These are phyloP conservation scores for Calycina marina DNA, from an alignment of 2,329 filamentous ascomycete genomes.

Conservation along the genomic window DNA sequence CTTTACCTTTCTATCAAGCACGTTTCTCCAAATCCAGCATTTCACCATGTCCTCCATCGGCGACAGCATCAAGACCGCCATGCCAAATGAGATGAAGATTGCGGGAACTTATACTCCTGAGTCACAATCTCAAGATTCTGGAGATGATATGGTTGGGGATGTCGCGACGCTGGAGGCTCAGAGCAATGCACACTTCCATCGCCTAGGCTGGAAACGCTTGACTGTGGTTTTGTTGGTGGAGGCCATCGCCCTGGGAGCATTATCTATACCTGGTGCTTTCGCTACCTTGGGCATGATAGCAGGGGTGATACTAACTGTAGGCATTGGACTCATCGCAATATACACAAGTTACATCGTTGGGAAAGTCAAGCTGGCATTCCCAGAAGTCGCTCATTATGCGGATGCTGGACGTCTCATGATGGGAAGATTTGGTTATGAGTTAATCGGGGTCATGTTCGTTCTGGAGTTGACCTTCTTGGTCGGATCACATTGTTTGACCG, in stretches of 20 bases:
- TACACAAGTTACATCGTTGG: conserved; percentile 33
- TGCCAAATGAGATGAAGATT: no score
- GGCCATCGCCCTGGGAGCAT: conserved; percentile 7
- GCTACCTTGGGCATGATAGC: conserved; percentile 5
- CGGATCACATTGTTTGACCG: conserved; percentile 45
- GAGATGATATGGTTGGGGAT: not conserved
- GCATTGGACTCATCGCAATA: conserved; percentile 39
- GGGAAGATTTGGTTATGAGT: conserved; percentile 30
- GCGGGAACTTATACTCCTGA: no score
- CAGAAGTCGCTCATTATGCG: conserved; percentile 33
- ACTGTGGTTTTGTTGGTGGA: conserved; percentile 6
- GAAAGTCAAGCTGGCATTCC: conserved; percentile 41
- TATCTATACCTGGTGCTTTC: conserved; percentile 6
- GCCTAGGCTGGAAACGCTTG: not conserved
- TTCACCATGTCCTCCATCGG: no score
- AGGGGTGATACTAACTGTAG: conserved; percentile 33
- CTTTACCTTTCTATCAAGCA: no score
- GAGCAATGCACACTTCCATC: not conserved
- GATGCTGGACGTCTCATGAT: conserved; percentile 21
- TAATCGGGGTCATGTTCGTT: conserved; percentile 35
- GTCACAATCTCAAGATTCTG: no score
- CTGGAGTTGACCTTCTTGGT: conserved; percentile 47
- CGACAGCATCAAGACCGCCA: no score
- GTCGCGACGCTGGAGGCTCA: not conserved
- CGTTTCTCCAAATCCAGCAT: no score